Evolutionary conservation across 108 stramenopile genomes (phyloP).

Genomic region (Discostella stelligeroides): DNA sequence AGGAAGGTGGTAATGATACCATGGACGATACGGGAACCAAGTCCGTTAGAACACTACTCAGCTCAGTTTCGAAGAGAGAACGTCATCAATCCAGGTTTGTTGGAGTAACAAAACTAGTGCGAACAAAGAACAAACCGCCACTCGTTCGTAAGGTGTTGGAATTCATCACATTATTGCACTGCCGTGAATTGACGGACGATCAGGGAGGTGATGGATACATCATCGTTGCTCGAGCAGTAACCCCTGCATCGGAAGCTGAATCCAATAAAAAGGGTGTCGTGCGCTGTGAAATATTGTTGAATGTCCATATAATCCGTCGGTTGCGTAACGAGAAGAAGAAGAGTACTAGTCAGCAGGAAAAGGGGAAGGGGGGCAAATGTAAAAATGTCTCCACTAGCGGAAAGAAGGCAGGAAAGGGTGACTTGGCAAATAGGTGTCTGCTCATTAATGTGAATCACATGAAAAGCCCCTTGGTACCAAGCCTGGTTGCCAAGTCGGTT

Average conservation of each 20-base stretch:
- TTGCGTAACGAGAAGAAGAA: slow-evolving; percentile 19
- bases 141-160: slow-evolving; percentile 65
- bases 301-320: slow-evolving; percentile 48
- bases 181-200: slow-evolving; percentile 59
- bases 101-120: slow-evolving; percentile 73
- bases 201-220: slow-evolving; percentile 76
- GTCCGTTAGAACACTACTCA: slow-evolving; percentile 5
- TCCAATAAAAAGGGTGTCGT: slow-evolving; percentile 31
- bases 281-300: slow-evolving; percentile 49
- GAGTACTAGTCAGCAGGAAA: slow-evolving; percentile 3
- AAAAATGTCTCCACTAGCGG: slow-evolving; percentile 32
- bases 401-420: slow-evolving; percentile 47
- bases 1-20: slow-evolving; percentile 17
- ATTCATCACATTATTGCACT: slow-evolving; percentile 71
- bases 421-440: slow-evolving; percentile 55
- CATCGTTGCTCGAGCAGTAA: slow-evolving; percentile 73
- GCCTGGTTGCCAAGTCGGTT: slow-evolving; percentile 72
- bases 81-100: slow-evolving; percentile 53
- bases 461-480: slow-evolving; percentile 73
- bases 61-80: slow-evolving; percentile 15
- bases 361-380: slow-evolving; percentile 8
- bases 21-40: slow-evolving; percentile 31
- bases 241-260: slow-evolving; percentile 36
- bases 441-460: slow-evolving; percentile 83
- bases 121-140: slow-evolving; percentile 61